Evolutionary conservation across 306 rosid species (phyloP), one percentile per base, ranked within the genome.

Genomic region (Prunus salicina): DNA sequence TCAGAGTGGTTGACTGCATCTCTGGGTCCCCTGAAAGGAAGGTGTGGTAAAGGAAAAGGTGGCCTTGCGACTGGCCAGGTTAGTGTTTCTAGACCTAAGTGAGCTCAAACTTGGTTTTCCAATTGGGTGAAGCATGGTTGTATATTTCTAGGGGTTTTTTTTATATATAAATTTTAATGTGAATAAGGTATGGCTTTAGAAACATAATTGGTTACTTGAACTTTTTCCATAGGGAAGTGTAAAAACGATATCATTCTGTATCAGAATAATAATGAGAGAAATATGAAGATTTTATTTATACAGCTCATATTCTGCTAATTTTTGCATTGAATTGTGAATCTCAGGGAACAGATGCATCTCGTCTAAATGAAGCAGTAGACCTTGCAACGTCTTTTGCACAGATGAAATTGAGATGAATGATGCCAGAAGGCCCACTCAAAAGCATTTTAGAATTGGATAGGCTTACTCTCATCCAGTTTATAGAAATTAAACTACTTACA

Each of bases 11-110:
- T 95, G 79, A 85, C 88, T 9, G 84, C 79, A 78, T 89, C 98
- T 74, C 76, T 95, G 80, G 97, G 71, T 71, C 99, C 99, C 55
- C 64, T 95, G 8, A 89, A 95, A 72, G 99, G 98, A 68, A 88
- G 88, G 75, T 86, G 98, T 61, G 99, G 99, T 52, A 95, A 88
- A 81, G 99, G 99, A 69, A 95, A 92, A 79, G 89, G 90, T 57
- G 99, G 99, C 73, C 96, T 95, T 73, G 99, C 98, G 30, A 80
- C 98, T 2, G 99, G 99, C 79, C 99, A 95, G 99, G 99, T 95
- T 77, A 63, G 89, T 83, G 86, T 58, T 62, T 50, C 20, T 64
- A 57, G 53, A 57, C 51, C 4, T 15, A 27, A 3, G 2, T 16
- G 68, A 12, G 19, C 52, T 6, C 15, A 16, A 19, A 53, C 10